Evolutionary conservation across 441 rosid genomes (phyloP), one percentile per base, ranked within the genome.

Genomic region (Mallotus japonicus): DNA sequence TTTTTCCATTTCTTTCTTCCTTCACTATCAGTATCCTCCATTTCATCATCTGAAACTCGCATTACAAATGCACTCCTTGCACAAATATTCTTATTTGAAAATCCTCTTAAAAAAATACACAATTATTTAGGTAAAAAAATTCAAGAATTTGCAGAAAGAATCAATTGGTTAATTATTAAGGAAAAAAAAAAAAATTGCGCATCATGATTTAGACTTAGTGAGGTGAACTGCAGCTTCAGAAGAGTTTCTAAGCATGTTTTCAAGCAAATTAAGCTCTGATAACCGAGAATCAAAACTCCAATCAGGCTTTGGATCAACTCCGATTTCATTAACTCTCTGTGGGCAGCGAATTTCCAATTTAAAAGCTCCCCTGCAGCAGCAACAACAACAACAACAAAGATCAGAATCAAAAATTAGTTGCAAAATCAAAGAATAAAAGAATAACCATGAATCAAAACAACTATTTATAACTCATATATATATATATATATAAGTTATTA

Each of bases 301-400:
- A 71, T 92, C 78, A 4, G 90, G 91, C 10, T 91, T 87, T 0
- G 96, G 99, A 34, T 95, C 97, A 54, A 78, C 76, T 8, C 81
- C 70, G 72, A 92, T 79, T 62, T 87, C 90, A 59, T 88, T 74
- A n/a, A 87, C 87, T 4, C 64, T 86, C 34, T 70, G 82, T 0
- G 90, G 92, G 49, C 88, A 83, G 15, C 76, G 91, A 78, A 85
- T 83, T 60, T 88, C 90, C 81, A 94, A 80, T 44, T 78, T 79
- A 72, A 88, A 62, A 61, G 76, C 78, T 53, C 86, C 91, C 99
- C 95, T 92, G 12, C 46, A 42, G 7, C 9, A 5, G 0, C 46
- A 77, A 20, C n/a, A 70, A 42, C n/a, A n/a, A n/a, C n/a, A n/a
- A n/a, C n/a, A n/a, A n/a, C n/a, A n/a, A n/a, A n/a, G 15, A 46